Conservation (phyloP, 495 filamentous ascomycete species). For the Trichocladium antarcticum region DNA sequence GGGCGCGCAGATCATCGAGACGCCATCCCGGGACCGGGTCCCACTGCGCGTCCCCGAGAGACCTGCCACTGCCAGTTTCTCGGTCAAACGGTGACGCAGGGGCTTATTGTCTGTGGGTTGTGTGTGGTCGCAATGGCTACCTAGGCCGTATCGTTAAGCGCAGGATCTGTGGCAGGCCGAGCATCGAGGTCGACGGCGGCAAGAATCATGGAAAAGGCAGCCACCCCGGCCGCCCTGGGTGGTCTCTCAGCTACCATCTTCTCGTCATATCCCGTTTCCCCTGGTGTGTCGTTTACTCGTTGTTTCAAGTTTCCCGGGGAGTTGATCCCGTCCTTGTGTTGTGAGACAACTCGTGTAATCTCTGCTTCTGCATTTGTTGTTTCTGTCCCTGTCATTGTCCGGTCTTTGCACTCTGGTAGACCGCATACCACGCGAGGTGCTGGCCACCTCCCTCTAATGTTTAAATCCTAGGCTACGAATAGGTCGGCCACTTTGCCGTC, state of each 20-base stretch:
- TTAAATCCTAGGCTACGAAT: constrained; percentile 17
- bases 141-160: constrained; percentile 8
- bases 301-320: not conserved
- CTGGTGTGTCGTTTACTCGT: not conserved
- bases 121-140: not conserved
- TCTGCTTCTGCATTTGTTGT: not conserved
- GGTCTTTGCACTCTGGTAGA: not conserved
- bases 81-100: not conserved
- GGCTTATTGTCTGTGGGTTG: not conserved
- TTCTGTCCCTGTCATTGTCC: not conserved
- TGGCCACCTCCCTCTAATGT: constrained; percentile 29
- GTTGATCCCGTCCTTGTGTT: not conserved
- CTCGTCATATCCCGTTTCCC: constrained; percentile 6
- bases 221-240: not conserved
- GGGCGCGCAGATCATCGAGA: no score
- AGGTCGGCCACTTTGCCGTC: constrained; percentile 21
- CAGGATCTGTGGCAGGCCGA: no score
- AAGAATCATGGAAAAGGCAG: not conserved
- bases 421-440: constrained; percentile 26
- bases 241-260: constrained; percentile 5
- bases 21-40: no score
- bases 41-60: no score
- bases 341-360: not conserved
- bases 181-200: not conserved
- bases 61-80: no score